These are phyloP conservation scores for Aspergillus ruber DNA, from an alignment of 2,329 filamentous ascomycete species.

Conservation along the genomic window DNA sequence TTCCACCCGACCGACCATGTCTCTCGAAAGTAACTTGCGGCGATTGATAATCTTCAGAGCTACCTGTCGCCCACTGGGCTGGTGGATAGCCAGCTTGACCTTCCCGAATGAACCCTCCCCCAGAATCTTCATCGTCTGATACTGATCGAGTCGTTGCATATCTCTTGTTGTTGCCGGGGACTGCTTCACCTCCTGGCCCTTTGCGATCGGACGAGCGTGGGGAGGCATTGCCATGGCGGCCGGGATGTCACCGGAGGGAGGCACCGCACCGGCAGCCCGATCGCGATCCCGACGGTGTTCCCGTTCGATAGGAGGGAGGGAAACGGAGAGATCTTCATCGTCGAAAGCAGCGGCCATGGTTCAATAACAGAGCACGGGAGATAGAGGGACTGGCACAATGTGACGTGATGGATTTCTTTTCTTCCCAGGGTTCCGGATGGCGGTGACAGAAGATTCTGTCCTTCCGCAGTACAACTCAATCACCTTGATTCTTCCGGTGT, in stretches of 20 bases:
- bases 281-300: slow-evolving; percentile 23
- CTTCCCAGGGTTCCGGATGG: not conserved
- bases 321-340: slow-evolving; percentile 77
- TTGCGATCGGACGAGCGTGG: slow-evolving; percentile 27
- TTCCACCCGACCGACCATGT: slow-evolving; percentile 97
- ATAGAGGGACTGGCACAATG: slow-evolving; percentile 18
- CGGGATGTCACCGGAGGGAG: slow-evolving; percentile 17
- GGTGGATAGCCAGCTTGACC: slow-evolving; percentile 92
- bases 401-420: slow-evolving; percentile 31
- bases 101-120: slow-evolving; percentile 98
- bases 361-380: slow-evolving; percentile 5
- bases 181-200: slow-evolving; percentile 27
- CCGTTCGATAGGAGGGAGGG: slow-evolving; percentile 42
- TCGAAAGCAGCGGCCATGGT: slow-evolving; percentile 52
- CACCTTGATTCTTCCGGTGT: too few species aligned
- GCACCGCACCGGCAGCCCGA: slow-evolving; percentile 10
- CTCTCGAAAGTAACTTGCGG: slow-evolving; percentile 90
- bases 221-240: slow-evolving; percentile 35
- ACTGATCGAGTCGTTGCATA: slow-evolving; percentile 83
- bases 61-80: slow-evolving; percentile 87
- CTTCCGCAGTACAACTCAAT: not conserved
- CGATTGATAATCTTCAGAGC: slow-evolving; percentile 96
- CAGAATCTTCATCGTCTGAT: slow-evolving; percentile 81
- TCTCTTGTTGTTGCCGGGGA: slow-evolving; percentile 47
- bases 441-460: not conserved